Evolutionary conservation across 2,329 filamentous ascomycete species (phyloP).

Genomic region (Pseudopithomyces chartarum): DNA sequence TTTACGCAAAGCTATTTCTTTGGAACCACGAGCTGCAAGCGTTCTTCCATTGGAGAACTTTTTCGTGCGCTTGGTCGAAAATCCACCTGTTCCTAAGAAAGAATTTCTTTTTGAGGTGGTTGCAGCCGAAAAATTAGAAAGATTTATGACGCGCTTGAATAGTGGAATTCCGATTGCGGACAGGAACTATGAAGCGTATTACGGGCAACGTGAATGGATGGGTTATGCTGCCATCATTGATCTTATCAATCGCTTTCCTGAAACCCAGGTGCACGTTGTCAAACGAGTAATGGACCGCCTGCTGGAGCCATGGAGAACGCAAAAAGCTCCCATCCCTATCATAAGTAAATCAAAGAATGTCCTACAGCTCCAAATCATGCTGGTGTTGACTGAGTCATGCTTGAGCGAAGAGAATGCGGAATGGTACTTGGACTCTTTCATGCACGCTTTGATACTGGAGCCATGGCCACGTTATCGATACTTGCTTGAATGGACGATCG

Average conservation of each 20-base stretch:
- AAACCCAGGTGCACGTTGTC: constrained; percentile 25
- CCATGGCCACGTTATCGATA: constrained; percentile 54
- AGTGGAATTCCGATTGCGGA: constrained; percentile 4
- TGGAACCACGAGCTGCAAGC: constrained; percentile 29
- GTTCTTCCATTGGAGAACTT: constrained; percentile 47
- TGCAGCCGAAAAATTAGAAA: constrained; percentile 39
- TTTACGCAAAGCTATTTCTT: constrained; percentile 37
- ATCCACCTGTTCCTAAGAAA: constrained; percentile 47
- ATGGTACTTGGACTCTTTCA: constrained; percentile 44
- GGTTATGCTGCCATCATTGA: constrained; percentile 54
- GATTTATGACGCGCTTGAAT: constrained; percentile 24
- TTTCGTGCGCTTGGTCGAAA: constrained; percentile 46
- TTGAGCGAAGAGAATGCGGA: constrained; percentile 32
- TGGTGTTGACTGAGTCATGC: constrained; percentile 49
- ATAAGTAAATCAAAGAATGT: constrained; percentile 56
- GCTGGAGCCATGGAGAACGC: constrained; percentile 50
- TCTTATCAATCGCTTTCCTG: constrained; percentile 47
- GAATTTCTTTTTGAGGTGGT: constrained; percentile 54
- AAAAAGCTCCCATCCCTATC: constrained; percentile 50
- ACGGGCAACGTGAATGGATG: constrained; percentile 48
- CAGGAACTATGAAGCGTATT: constrained; percentile 49
- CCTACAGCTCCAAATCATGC: constrained; percentile 53
- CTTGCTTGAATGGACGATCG: constrained; percentile 55
- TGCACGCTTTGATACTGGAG: constrained; percentile 50
- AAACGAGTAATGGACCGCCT: constrained; percentile 40